Evolutionary conservation across 2,329 filamentous ascomycete genomes (phyloP).

Genomic region (Phoma herbarum): DNA sequence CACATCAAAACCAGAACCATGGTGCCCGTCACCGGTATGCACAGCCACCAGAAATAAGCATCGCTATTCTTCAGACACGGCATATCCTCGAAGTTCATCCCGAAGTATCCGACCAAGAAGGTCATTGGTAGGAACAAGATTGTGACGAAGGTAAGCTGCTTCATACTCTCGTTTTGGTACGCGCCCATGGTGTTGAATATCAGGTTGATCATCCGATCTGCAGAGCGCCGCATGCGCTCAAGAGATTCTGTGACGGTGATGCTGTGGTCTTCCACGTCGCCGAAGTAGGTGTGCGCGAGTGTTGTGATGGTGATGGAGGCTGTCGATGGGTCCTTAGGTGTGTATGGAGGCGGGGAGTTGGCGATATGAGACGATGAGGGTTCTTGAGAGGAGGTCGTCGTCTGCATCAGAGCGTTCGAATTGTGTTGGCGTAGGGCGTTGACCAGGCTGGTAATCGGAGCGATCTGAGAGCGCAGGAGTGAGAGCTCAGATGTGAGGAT

Average conservation of each 20-base stretch:
- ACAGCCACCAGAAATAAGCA: conserved; percentile 57
- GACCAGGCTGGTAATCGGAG: conserved; percentile 82
- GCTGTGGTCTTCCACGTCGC: conserved; percentile 88
- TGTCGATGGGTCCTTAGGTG: conserved; percentile 38
- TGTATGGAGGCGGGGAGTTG: conserved; percentile 21
- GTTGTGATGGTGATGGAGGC: conserved; percentile 78
- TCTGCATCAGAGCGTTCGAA: conserved; percentile 42
- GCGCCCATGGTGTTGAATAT: conserved; percentile 94
- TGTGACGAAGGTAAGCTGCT: conserved; percentile 84
- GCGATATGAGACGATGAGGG: conserved; percentile 20
- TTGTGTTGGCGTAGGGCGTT: conserved; percentile 87
- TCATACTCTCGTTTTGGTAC: conserved; percentile 90
- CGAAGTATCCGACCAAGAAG: conserved; percentile 74
- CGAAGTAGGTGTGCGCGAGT: conserved; percentile 84
- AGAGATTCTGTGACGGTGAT: conserved; percentile 81
- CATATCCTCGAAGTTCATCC: conserved; percentile 70
- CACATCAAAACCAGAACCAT: conserved; percentile 38
- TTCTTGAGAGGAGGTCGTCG: conserved; percentile 29
- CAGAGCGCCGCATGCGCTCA: conserved; percentile 79
- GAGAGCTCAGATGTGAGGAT: conserved; percentile 83
- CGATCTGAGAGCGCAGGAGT: conserved; percentile 82
- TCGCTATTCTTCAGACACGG: conserved; percentile 61
- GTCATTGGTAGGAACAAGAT: conserved; percentile 90
- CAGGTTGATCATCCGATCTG: conserved; percentile 80
- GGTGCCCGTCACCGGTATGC: conserved; percentile 50